phyloP scores from a whole-genome alignment of 176 grass and related monocot genomes.

The Dendrocalamus sinicus region DNA sequence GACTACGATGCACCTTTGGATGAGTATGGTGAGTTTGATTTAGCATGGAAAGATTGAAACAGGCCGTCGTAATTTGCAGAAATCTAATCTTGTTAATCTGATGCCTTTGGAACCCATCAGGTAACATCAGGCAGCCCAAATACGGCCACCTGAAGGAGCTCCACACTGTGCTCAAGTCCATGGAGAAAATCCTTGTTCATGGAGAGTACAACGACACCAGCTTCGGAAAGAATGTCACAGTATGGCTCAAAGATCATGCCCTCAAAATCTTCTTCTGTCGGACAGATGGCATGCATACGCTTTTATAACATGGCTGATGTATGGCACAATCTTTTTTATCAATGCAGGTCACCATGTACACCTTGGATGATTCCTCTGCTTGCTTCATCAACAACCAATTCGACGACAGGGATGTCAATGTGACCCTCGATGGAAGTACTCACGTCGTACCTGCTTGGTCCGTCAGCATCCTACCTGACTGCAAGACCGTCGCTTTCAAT shows the following conservation, averaged over 20 bases:
- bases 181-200: slow-evolving; percentile 64
- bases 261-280: not conserved
- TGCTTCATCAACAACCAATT: slow-evolving; percentile 76
- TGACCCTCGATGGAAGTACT: slow-evolving; percentile 47
- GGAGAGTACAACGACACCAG: slow-evolving; percentile 47
- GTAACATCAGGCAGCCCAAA: slow-evolving; percentile 76
- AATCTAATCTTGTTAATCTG: not conserved
- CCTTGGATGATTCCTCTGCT: slow-evolving; percentile 33
- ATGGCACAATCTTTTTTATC: not conserved
- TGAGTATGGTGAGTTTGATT: slow-evolving; percentile 71
- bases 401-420: slow-evolving; percentile 49
- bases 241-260: not conserved
- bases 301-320: not conserved
- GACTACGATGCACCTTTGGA: slow-evolving; percentile 93
- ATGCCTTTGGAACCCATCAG: slow-evolving; percentile 32
- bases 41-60: not conserved
- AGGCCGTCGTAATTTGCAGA: not conserved
- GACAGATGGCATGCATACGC: no score
- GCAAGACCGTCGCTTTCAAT: slow-evolving; percentile 68
- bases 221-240: slow-evolving; percentile 42
- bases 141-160: slow-evolving; percentile 87
- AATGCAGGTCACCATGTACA: slow-evolving; percentile 66
- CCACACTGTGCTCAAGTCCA: slow-evolving; percentile 57
- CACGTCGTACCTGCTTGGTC: slow-evolving; percentile 78
- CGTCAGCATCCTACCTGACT: slow-evolving; percentile 75